phyloP scores from a whole-genome alignment of 192 early-diverging fungal genomes.

The Podila verticillata region DNA sequence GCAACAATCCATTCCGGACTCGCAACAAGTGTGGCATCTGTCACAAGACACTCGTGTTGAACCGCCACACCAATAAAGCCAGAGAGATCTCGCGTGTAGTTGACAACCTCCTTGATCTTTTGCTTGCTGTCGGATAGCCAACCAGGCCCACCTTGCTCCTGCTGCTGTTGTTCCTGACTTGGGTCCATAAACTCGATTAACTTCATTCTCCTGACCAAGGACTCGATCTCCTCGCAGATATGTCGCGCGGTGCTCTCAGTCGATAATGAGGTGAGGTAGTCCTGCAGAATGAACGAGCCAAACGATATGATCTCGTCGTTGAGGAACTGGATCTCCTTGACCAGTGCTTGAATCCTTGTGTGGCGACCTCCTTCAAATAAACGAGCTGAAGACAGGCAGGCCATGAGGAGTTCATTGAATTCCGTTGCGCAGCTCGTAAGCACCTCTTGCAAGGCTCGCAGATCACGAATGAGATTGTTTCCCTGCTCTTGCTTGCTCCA shows the following conservation, averaged over 20 bases:
- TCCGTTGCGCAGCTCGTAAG: constrained; percentile 14
- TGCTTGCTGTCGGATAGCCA: constrained; percentile 12
- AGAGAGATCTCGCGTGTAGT: constrained; percentile 19
- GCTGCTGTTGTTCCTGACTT: not conserved
- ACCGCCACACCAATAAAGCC: constrained; percentile 31
- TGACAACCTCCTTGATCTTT: constrained; percentile 26
- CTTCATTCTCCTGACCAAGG: constrained; percentile 16
- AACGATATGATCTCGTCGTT: constrained; percentile 27
- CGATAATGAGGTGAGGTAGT: constrained; percentile 23
- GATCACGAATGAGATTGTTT: constrained; percentile 23
- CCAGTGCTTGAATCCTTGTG: constrained; percentile 3
- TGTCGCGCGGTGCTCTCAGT: constrained; percentile 6
- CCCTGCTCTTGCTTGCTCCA: constrained; percentile 41
- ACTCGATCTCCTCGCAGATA: constrained; percentile 28
- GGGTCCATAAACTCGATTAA: constrained; percentile 8
- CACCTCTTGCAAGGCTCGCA: constrained; percentile 27
- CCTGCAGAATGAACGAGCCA: constrained; percentile 9
- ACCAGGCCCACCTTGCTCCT: not conserved
- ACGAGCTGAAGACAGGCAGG: not conserved
- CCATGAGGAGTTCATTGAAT: not conserved
- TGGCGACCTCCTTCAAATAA: constrained; percentile 2
- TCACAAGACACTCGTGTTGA: constrained; percentile 34
- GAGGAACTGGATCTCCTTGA: constrained; percentile 34
- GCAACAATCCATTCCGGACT: constrained; percentile 32
- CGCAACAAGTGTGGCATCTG: constrained; percentile 22